Evolutionary conservation across 176 grass and related monocot genomes (phyloP).

Genomic region (Coix lacrymajobi): DNA sequence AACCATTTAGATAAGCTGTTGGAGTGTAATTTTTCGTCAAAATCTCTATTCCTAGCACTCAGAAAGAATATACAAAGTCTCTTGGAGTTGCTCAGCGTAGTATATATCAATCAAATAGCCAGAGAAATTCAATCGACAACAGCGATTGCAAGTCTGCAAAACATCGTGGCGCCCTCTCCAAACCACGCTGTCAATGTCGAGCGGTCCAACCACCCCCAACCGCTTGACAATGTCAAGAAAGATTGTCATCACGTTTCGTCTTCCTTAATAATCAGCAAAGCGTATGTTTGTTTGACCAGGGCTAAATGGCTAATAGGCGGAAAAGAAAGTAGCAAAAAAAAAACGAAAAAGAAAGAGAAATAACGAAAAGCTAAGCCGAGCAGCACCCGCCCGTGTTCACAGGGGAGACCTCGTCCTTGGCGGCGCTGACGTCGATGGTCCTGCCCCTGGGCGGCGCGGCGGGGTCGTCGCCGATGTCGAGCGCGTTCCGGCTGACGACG

Average conservation of each 20-base stretch:
- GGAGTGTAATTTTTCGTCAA: no score
- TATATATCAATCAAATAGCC: background rate
- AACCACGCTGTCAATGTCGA: background rate
- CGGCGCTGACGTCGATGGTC: slow-evolving; percentile 45
- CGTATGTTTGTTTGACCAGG: background rate
- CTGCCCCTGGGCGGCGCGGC: slow-evolving; percentile 48
- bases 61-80: no score
- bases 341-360: background rate
- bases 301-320: background rate
- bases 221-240: background rate
- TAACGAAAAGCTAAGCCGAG: slow-evolving; percentile 24
- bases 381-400: slow-evolving; percentile 50
- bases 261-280: background rate
- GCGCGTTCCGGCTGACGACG: slow-evolving; percentile 50
- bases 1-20: no score
- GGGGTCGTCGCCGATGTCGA: slow-evolving; percentile 57
- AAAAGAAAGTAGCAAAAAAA: background rate
- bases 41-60: no score
- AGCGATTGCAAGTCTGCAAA: slow-evolving; percentile 15
- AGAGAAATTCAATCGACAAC: background rate
- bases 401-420: slow-evolving; percentile 50
- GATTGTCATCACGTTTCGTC: slow-evolving; percentile 5
- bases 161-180: slow-evolving; percentile 6
- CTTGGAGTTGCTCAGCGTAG: no score
- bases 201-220: background rate